A percentile compares a stretch with the other conserved stretches of the same genome.
Conservation (phyloP, 306 rosid genomes). For the Neltuma alba region DNA sequence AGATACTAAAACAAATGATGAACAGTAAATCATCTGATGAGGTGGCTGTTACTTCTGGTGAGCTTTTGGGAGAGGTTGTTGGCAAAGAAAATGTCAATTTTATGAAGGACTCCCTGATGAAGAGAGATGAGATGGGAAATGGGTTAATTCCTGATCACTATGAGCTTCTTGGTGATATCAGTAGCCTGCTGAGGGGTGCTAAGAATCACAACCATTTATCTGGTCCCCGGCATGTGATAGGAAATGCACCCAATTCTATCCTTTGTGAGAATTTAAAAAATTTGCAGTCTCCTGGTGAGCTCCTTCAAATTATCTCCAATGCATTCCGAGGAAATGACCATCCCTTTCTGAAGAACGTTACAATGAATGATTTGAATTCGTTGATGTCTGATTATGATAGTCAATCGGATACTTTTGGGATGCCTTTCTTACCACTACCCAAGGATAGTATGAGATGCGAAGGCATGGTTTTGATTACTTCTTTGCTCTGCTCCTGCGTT, state of each 20-base stretch:
- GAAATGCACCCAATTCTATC: conserved; percentile 49
- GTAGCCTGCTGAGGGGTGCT: conserved; percentile 71
- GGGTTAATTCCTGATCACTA: conserved; percentile 61
- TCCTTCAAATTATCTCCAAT: conserved; percentile 75
- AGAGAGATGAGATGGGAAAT: conserved; percentile 60
- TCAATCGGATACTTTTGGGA: conserved; percentile 89
- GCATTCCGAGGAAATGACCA: conserved; percentile 86
- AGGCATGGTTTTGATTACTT: conserved; percentile 95
- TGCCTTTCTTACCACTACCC: conserved; percentile 76
- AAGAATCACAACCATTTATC: conserved; percentile 58
- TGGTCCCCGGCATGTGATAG: conserved; percentile 47
- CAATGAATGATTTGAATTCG: conserved; percentile 69
- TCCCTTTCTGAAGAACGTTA: conserved; percentile 79
- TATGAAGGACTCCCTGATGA: conserved; percentile 49
- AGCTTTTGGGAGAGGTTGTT: conserved; percentile 55
- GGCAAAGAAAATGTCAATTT: conserved; percentile 60
- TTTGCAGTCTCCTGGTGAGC: conserved; percentile 77
- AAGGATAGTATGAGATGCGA: conserved; percentile 89
- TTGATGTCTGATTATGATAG: conserved; percentile 87
- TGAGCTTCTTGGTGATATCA: conserved; percentile 80
- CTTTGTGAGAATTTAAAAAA: conserved; percentile 61
- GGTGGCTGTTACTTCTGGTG: conserved; percentile 42
- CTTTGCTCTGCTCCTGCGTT: conserved; percentile 91
- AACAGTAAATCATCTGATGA: conserved; percentile 55
- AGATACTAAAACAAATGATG: conserved; percentile 93